phyloP scores from a whole-genome alignment of 2,329 filamentous ascomycete genomes.

The Berkeleyomyces basicola region DNA sequence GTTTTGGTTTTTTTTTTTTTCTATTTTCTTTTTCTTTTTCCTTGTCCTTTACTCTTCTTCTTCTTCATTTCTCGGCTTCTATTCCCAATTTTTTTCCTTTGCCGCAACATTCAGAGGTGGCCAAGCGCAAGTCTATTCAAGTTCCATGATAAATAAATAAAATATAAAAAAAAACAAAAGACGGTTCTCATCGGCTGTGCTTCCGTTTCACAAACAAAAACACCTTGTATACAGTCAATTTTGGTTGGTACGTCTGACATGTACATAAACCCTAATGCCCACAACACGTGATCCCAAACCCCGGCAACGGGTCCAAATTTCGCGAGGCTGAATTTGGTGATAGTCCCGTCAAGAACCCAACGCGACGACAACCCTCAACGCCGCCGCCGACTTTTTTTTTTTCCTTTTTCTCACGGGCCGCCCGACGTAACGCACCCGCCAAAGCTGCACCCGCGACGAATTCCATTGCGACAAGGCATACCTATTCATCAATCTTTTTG shows the following conservation, averaged over 20 bases:
- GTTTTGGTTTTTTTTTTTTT: constrained; percentile 9
- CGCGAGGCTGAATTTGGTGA: constrained; percentile 5
- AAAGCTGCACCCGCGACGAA: no score
- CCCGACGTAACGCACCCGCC: no score
- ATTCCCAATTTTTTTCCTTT: background rate
- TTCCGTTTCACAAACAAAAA: no score
- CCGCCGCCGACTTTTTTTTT: background rate
- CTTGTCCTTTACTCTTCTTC: constrained; percentile 5
- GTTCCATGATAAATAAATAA: no score
- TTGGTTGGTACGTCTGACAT: background rate
- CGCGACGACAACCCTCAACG: background rate
- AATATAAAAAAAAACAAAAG: no score
- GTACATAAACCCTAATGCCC: background rate
- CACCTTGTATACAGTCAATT: no score
- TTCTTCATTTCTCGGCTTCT: background rate
- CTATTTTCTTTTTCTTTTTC: background rate
- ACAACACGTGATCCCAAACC: background rate
- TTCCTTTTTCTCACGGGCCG: background rate
- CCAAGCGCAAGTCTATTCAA: no score
- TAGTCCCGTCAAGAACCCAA: background rate
- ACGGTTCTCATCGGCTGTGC: no score
- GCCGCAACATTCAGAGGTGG: background rate
- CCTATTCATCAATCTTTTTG: no score
- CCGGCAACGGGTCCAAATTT: background rate
- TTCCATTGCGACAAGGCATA: no score